These are phyloP conservation scores for Sporopachydermia quercuum DNA, from an alignment of 805 yeast genomes.

Conservation along the genomic window DNA sequence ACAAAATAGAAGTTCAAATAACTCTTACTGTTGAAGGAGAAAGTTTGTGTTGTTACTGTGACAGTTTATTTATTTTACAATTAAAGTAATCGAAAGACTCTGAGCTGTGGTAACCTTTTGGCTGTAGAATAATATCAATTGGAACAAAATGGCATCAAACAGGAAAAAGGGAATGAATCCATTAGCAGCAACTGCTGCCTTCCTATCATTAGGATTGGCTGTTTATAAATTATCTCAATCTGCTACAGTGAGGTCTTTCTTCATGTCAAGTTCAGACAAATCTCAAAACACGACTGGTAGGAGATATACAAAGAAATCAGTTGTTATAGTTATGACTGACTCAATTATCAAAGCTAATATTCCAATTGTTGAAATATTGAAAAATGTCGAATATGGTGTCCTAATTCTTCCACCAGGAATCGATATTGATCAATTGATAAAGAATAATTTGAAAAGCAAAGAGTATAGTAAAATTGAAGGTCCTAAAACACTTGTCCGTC, in stretches of 20 bases:
- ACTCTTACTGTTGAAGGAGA: too few relatives aligned
- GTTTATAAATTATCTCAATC: slow-evolving; percentile 7
- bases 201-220: slow-evolving; percentile 6
- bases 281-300: background rate
- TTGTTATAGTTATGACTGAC: slow-evolving; percentile 14
- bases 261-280: slow-evolving; percentile 2
- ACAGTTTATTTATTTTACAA: too few relatives aligned
- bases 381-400: slow-evolving; percentile 5
- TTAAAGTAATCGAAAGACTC: too few relatives aligned
- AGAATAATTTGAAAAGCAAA: slow-evolving; percentile 11
- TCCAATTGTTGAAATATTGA: slow-evolving; percentile 14
- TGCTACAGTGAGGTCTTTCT: slow-evolving; percentile 2
- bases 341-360: slow-evolving; percentile 14
- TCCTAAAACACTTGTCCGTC: too few relatives aligned
- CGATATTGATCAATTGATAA: slow-evolving; percentile 2
- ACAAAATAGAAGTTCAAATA: too few relatives aligned
- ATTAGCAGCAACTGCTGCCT: background rate
- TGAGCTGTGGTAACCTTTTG: too few relatives aligned
- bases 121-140: too few relatives aligned
- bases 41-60: too few relatives aligned
- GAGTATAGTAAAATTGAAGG: slow-evolving; percentile 11
- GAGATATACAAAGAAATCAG: slow-evolving; percentile 12
- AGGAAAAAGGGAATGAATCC: too few relatives aligned
- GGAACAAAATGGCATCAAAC: too few relatives aligned
- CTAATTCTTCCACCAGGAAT: slow-evolving; percentile 1